Evolutionary conservation across 108 stramenopile genomes (phyloP), one percentile per base, ranked within the genome.

Genomic region (Nitzschia sp.): DNA sequence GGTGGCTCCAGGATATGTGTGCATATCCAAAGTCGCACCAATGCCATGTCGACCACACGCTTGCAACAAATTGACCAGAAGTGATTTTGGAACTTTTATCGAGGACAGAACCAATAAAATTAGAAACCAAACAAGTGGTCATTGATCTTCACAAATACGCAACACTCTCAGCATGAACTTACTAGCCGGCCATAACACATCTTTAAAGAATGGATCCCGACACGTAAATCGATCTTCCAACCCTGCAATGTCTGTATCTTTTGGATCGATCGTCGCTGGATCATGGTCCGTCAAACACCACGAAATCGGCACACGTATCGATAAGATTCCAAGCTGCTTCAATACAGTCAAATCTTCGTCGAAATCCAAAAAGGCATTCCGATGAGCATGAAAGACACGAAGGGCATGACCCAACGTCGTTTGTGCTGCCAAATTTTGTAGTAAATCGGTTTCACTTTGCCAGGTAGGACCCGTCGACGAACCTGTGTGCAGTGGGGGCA

Each of bases 391-490:
- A 53, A 91, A 84, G 32, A 75, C 64, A 38, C 51, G 38, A 18
- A 91, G 62, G 0, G 89, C 84, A 51, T 82, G 78, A 30, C 36
- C 45, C 49, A 46, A 2, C 0, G 73, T 57, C 30, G 34, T 45
- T 45, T 17, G 47, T 36, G 34, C 64, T 21, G 31, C 74, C 64
- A 81, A 64, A 59, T 73, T 64, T 47, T 38, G 56, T 48, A 88
- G 83, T 46, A 91, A 64, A 66, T 91, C 90, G n/a, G 90, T 91
- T 74, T 91, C 90, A 28, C 75, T 69, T 51, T 85, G 79, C 87
- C 87, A 91, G 24, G 19, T 76, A 5, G 87, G 87, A 6, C 86
- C 89, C 6, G 86, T 90, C 25, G 63, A 57, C 6, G 29, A n/a
- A 47, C 67, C 65, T 15, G 78, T 64, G 48, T 86, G 84, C 56